Conservation (phyloP, 1,139 yeast species). For the Hansenula lynferdii region DNA sequence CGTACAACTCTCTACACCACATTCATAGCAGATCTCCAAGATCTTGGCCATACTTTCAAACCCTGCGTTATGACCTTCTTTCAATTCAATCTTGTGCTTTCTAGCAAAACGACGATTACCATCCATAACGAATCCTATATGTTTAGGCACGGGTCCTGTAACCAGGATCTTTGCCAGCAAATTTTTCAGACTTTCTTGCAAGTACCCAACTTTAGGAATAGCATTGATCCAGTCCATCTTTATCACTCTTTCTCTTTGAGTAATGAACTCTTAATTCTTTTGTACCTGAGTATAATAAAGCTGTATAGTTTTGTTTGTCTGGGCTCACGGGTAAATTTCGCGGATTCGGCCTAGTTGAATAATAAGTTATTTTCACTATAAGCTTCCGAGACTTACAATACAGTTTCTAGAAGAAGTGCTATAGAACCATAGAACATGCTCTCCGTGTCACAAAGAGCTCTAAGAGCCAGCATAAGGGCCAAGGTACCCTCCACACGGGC, state of each 20-base stretch:
- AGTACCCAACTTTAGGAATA: slow-evolving; percentile 41
- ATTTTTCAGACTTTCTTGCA: slow-evolving; percentile 45
- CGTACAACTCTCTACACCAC: slow-evolving; percentile 81
- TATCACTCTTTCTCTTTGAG: too few species aligned
- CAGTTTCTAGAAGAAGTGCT: too few species aligned
- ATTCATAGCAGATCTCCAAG: slow-evolving; percentile 76
- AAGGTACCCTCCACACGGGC: too few species aligned
- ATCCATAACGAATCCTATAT: slow-evolving; percentile 95
- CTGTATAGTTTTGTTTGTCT: too few species aligned
- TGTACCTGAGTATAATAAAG: too few species aligned
- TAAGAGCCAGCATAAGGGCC: too few species aligned
- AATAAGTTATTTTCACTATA: too few species aligned
- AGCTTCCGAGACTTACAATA: too few species aligned
- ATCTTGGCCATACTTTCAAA: slow-evolving; percentile 79
- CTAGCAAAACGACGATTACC: slow-evolving; percentile 91
- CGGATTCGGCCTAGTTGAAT: too few species aligned
- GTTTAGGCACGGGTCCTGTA: slow-evolving; percentile 84
- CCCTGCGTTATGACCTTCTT: slow-evolving; percentile 91
- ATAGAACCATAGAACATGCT: too few species aligned
- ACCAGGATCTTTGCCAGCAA: slow-evolving; percentile 54
- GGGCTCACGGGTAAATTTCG: too few species aligned
- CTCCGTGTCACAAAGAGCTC: not conserved
- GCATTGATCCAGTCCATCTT: slow-evolving; percentile 18
- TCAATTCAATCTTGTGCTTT: slow-evolving; percentile 63
- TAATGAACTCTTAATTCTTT: too few species aligned